These are phyloP conservation scores for Stropharia rugosoannulata DNA, from an alignment of 768 basidiomycete genomes.

Conservation along the genomic window DNA sequence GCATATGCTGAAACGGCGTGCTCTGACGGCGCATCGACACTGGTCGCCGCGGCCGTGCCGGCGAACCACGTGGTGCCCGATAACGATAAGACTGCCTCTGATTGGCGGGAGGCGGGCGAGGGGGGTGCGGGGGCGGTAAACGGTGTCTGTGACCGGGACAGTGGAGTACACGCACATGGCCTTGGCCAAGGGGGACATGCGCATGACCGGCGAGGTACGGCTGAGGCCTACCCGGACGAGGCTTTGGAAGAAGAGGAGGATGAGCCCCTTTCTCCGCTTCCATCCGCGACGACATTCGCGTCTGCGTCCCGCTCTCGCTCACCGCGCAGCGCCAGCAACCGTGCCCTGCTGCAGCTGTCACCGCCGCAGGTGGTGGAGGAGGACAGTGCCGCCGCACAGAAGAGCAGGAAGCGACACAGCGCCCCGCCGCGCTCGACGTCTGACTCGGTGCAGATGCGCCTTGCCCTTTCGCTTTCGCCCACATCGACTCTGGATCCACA, in stretches of 20 bases:
- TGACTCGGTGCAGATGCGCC: conserved; percentile 4
- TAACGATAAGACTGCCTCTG: too few species aligned
- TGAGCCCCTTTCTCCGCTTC: conserved; percentile 12
- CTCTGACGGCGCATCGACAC: too few species aligned
- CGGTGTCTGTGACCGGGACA: too few species aligned
- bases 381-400: not conserved
- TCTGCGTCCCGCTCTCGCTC: not conserved
- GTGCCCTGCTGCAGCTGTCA: not conserved
- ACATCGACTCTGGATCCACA: not conserved
- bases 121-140: too few species aligned
- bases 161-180: too few species aligned
- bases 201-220: not conserved
- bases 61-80: too few species aligned
- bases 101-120: too few species aligned
- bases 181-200: not conserved
- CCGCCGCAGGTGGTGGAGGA: not conserved
- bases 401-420: conserved; percentile 14
- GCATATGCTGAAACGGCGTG: not conserved
- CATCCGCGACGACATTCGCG: not conserved
- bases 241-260: conserved; percentile 12
- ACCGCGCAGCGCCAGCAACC: not conserved
- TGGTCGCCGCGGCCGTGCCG: too few species aligned
- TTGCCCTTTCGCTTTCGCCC: conserved; percentile 4
- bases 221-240: conserved; percentile 2
- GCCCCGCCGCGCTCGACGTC: conserved; percentile 10